These are phyloP conservation scores for Nepenthes gracilis DNA, from an alignment of 148 eudicot species.

Conservation along the genomic window DNA sequence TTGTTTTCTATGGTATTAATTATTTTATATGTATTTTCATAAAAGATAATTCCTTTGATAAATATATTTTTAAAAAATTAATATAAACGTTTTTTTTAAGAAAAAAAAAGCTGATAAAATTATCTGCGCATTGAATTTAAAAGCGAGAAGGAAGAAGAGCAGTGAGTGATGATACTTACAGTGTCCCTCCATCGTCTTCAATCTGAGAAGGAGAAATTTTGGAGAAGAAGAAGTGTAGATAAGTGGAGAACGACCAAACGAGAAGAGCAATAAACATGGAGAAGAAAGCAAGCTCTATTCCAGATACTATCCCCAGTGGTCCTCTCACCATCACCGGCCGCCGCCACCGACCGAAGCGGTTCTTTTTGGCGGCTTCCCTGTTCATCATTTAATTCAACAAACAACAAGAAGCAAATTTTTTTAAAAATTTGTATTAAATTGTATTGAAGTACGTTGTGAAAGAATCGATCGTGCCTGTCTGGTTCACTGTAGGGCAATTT, in stretches of 20 bases:
- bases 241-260: constrained; percentile 45
- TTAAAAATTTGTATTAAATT: not conserved
- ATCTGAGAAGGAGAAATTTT: constrained; percentile 17
- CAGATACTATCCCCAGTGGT: constrained; percentile 57
- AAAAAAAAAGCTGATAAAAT: too few relatives aligned
- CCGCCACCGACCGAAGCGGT: constrained; percentile 24
- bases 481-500: constrained; percentile 1
- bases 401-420: not conserved
- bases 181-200: constrained; percentile 18
- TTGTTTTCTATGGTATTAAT: too few relatives aligned
- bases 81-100: too few relatives aligned
- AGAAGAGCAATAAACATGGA: constrained; percentile 68
- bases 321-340: constrained; percentile 56
- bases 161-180: constrained; percentile 21
- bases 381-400: not conserved
- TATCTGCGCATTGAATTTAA: not conserved
- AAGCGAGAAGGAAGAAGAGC: not conserved
- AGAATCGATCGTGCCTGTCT: not conserved
- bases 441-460: too few relatives aligned
- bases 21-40: too few relatives aligned
- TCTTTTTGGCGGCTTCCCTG: constrained; percentile 13
- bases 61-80: too few relatives aligned
- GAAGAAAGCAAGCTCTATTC: constrained; percentile 51
- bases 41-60: too few relatives aligned
- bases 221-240: constrained; percentile 33